Evolutionary conservation across 169 alveolate species (phyloP), one percentile per base, ranked within the genome.

Genomic region (Amoebophrya sp.): DNA sequence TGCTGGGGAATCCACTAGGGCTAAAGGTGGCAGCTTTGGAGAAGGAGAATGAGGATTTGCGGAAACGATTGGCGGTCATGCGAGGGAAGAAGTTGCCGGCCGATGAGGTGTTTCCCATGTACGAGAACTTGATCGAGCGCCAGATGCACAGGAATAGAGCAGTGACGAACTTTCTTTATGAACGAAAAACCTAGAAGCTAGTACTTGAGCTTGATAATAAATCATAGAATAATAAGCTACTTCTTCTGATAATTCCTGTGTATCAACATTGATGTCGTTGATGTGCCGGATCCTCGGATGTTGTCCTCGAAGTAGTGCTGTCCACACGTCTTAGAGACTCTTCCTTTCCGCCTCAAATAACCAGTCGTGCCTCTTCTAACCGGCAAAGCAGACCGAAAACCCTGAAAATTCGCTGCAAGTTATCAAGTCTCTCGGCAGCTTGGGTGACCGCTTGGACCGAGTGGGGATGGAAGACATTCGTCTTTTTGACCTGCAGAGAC

Each of bases 381-480:
- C n/a, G n/a, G n/a, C n/a, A n/a, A n/a, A n/a, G n/a, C n/a, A n/a
- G n/a, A n/a, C n/a, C n/a, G n/a, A n/a, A n/a, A n/a, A n/a, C n/a
- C n/a, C n/a, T n/a, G n/a, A n/a, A n/a, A n/a, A n/a, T n/a, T n/a
- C n/a, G n/a, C n/a, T n/a, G n/a, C n/a, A 18, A 12, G 33, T 65
- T 29, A 65, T 65, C 2, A 65, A 65, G n/a, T 29, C 83, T 6
- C 39, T 65, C 10, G 83, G 83, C 10, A 1, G n/a, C 83, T 26
- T 65, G 83, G 26, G 83, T 26, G 83, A 65, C 83, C 83, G 83
- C 39, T 36, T 65, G 83, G 83, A 65, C n/a, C 83, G n/a, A 65
- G 83, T 65, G 3, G 83, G 83, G 2, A 65, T 65, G 83, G 83
- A 65, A 26, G 83, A 65, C 83, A 29, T 1, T 29, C 83, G 83